Evolutionary conservation across 2,329 filamentous ascomycete genomes (phyloP).

Genomic region (Trichoderma oligosporum): DNA sequence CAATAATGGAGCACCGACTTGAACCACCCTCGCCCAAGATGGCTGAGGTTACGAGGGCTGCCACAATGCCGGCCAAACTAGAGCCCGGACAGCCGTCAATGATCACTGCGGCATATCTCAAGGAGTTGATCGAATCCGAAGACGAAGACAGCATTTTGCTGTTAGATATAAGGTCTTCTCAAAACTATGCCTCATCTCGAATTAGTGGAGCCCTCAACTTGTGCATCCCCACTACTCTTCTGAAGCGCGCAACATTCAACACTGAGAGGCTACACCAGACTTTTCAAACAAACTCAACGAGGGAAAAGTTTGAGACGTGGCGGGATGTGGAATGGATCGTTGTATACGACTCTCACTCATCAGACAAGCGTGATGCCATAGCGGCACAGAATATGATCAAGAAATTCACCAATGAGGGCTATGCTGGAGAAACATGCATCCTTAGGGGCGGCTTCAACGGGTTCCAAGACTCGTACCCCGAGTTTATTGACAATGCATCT

Average conservation of each 20-base stretch:
- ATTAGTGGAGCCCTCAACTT: constrained; percentile 82
- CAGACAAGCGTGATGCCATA: constrained; percentile 73
- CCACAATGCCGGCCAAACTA: constrained; percentile 50
- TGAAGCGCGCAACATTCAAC: constrained; percentile 89
- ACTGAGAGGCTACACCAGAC: constrained; percentile 83
- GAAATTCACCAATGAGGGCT: constrained; percentile 86
- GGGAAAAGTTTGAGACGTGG: constrained; percentile 74
- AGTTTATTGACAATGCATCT: constrained; percentile 55
- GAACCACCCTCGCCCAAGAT: constrained; percentile 37
- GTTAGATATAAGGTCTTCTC: constrained; percentile 81
- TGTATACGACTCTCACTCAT: constrained; percentile 78
- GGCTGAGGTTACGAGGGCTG: constrained; percentile 35
- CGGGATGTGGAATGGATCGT: constrained; percentile 69
- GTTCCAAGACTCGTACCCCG: constrained; percentile 65
- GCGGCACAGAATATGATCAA: constrained; percentile 83
- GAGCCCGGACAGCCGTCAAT: constrained; percentile 48
- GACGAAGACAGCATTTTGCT: constrained; percentile 55
- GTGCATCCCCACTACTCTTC: constrained; percentile 88
- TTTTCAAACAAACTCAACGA: constrained; percentile 69
- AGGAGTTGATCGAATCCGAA: constrained; percentile 49
- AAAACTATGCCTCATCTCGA: constrained; percentile 71
- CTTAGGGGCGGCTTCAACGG: constrained; percentile 76
- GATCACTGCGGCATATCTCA: constrained; percentile 53
- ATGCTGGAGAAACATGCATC: constrained; percentile 68
- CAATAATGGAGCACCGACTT: constrained; percentile 46